Evolutionary conservation across 2,329 filamentous ascomycete species (phyloP).

Genomic region (Hymenoscyphus albidus): DNA sequence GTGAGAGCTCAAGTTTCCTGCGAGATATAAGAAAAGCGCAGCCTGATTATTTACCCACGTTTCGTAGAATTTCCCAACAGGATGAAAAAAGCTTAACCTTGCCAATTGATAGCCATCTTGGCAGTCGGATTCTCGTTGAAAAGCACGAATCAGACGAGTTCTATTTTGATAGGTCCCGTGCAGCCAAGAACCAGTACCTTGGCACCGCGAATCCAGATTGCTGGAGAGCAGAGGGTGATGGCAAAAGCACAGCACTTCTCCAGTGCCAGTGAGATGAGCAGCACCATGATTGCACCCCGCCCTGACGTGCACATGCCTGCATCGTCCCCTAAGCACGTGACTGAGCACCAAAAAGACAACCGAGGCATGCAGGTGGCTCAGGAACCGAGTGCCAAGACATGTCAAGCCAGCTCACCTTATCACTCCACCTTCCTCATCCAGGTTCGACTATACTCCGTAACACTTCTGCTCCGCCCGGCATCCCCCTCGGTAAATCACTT

Average conservation of each 20-base stretch:
- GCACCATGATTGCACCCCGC: neutral
- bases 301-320: too few relatives aligned
- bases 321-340: too few relatives aligned
- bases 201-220: slow-evolving; percentile 1
- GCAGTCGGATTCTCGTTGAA: neutral
- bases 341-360: neutral
- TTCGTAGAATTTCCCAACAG: neutral
- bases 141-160: neutral
- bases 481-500: too few relatives aligned
- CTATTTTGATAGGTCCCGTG: neutral
- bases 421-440: neutral
- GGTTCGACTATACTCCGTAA: neutral
- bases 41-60: neutral
- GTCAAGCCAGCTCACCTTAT: neutral
- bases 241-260: neutral
- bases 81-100: slow-evolving; percentile 6
- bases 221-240: neutral
- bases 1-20: neutral
- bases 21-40: neutral
- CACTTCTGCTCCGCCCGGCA: neutral
- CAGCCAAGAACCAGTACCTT: slow-evolving; percentile 9
- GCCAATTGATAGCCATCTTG: slow-evolving; percentile 7
- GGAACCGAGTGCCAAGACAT: neutral
- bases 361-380: neutral
- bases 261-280: neutral